Evolutionary conservation across 2,329 filamentous ascomycete species (phyloP).

Genomic region (Gaeumannomyces tritici): DNA sequence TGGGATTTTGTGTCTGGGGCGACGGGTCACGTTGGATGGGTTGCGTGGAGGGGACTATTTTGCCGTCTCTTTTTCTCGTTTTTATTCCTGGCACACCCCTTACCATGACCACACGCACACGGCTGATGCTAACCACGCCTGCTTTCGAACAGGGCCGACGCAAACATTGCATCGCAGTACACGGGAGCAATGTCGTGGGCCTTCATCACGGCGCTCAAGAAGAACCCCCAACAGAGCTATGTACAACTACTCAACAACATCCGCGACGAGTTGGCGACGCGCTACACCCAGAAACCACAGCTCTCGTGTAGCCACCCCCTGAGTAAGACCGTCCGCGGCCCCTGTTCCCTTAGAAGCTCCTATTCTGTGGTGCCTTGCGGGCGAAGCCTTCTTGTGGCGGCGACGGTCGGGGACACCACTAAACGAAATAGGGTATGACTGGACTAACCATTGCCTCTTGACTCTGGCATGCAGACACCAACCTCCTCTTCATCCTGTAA

Average conservation of each 20-base stretch:
- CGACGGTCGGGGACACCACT: too few species aligned
- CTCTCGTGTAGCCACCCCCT: constrained; percentile 94
- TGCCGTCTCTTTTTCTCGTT: background rate
- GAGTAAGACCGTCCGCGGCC: constrained; percentile 46
- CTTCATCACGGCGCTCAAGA: constrained; percentile 85
- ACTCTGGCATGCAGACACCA: constrained; percentile 38
- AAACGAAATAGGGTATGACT: background rate
- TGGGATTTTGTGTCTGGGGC: constrained; percentile 33
- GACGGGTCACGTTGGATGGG: constrained; percentile 32
- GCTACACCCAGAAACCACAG: constrained; percentile 93
- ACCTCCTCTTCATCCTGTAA: constrained; percentile 55
- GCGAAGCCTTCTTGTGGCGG: background rate
- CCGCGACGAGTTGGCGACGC: constrained; percentile 77
- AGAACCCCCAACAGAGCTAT: constrained; percentile 97
- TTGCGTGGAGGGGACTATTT: background rate
- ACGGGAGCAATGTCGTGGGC: constrained; percentile 98
- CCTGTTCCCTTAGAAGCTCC: background rate
- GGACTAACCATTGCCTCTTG: background rate
- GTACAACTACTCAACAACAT: constrained; percentile 95
- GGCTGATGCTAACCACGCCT: background rate
- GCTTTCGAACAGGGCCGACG: constrained; percentile 65
- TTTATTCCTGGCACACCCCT: background rate
- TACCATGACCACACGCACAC: background rate
- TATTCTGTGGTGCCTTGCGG: background rate
- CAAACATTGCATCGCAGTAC: constrained; percentile 80